Conservation (phyloP, 257 asterid genomes). For the Nicotiana noctiflora region DNA sequence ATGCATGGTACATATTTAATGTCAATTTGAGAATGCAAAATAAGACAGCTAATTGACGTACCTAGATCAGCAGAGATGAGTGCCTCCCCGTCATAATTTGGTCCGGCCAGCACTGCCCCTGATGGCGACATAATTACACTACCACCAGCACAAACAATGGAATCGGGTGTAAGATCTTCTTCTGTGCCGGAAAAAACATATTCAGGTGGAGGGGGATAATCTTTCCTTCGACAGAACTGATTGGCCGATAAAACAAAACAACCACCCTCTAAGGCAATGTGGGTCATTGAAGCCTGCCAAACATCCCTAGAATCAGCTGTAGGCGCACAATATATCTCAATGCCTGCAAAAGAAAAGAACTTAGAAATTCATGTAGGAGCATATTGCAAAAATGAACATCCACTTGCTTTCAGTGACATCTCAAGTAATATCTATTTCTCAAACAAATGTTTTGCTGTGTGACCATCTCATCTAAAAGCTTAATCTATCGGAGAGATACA, state of each 20-base stretch:
- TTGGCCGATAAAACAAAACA: slow-evolving; percentile 86
- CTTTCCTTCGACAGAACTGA: slow-evolving; percentile 81
- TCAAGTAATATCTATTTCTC: background rate
- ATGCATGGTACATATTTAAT: background rate
- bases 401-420: background rate
- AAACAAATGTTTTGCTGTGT: background rate
- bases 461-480: too few relatives aligned
- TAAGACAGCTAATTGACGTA: slow-evolving; percentile 8
- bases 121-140: slow-evolving; percentile 68
- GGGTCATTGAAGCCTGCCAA: slow-evolving; percentile 91
- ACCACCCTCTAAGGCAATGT: slow-evolving; percentile 91
- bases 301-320: slow-evolving; percentile 71
- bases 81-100: too few relatives aligned
- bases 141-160: slow-evolving; percentile 69
- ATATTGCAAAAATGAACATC: background rate
- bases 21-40: background rate
- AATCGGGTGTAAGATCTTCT: slow-evolving; percentile 61
- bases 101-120: slow-evolving; percentile 75
- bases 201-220: slow-evolving; percentile 83
- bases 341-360: background rate
- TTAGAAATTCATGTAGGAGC: background rate
- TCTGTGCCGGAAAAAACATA: slow-evolving; percentile 56
- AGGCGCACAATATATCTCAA: slow-evolving; percentile 34
- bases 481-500: too few relatives aligned
- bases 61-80: slow-evolving; percentile 85